phyloP scores from a whole-genome alignment of 495 filamentous ascomycete species.

The Parathielavia hyrcaniae region DNA sequence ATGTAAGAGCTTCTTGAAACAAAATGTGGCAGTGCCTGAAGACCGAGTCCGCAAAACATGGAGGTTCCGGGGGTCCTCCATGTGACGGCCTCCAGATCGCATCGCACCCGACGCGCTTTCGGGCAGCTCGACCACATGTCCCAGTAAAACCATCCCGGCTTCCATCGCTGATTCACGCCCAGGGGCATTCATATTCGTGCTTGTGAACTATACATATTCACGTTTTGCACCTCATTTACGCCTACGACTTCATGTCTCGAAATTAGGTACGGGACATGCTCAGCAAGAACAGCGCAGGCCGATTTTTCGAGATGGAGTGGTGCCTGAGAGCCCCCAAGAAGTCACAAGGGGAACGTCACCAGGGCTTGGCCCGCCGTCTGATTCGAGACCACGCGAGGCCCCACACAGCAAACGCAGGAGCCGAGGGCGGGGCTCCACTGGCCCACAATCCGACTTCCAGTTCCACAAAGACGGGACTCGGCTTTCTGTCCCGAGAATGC shows the following conservation, averaged over 20 bases:
- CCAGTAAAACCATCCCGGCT: neutral
- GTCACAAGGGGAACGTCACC: slow-evolving; percentile 10
- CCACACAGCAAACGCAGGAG: neutral
- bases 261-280: too few species aligned
- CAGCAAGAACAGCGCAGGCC: too few species aligned
- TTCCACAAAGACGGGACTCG: too few species aligned
- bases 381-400: slow-evolving; percentile 16
- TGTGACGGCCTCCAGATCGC: neutral
- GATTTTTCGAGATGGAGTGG: neutral
- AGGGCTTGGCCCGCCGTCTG: slow-evolving; percentile 2
- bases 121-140: too few species aligned
- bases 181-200: too few species aligned
- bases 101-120: neutral
- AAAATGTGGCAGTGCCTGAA: slow-evolving; percentile 8
- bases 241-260: neutral
- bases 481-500: too few species aligned
- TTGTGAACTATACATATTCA: too few species aligned
- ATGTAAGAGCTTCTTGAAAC: neutral
- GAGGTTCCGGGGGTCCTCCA: neutral
- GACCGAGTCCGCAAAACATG: slow-evolving; percentile 1
- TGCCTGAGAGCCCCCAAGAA: neutral
- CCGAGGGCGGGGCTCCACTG: neutral
- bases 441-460: too few species aligned
- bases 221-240: neutral
- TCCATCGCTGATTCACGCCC: neutral